These are phyloP conservation scores for Passiflora organensis DNA, from an alignment of 345 rosid genomes.

Conservation along the genomic window DNA sequence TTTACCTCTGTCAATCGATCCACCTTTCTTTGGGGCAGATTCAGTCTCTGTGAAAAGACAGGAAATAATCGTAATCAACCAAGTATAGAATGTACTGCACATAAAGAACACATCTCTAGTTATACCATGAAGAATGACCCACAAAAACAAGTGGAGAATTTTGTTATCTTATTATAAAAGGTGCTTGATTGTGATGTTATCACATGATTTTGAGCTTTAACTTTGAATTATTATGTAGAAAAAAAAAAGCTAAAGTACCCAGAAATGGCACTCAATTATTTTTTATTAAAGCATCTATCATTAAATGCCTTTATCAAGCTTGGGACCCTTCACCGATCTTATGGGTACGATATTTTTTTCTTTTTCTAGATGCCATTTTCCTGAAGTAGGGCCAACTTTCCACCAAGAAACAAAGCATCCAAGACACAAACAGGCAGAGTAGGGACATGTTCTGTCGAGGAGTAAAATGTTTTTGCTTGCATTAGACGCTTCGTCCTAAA, in stretches of 20 bases:
- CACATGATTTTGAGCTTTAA: no score
- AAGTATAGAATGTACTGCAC: not conserved
- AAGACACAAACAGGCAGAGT: not conserved
- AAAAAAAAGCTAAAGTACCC: no score
- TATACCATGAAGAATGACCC: no score
- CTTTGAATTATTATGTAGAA: not conserved
- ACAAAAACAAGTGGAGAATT: no score
- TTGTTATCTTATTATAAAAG: no score
- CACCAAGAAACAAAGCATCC: not conserved
- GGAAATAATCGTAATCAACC: not conserved
- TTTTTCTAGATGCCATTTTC: not conserved
- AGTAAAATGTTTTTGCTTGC: not conserved
- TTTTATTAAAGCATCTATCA: not conserved
- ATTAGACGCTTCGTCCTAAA: no score
- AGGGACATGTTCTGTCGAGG: not conserved
- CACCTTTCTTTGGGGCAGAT: slow-evolving; percentile 50
- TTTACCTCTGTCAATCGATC: slow-evolving; percentile 68
- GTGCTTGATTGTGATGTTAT: no score
- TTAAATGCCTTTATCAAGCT: not conserved
- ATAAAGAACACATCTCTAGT: not conserved
- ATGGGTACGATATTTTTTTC: not conserved
- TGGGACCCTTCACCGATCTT: no score
- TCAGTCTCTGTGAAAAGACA: slow-evolving; percentile 50
- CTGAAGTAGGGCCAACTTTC: not conserved
- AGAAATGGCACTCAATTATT: not conserved